A percentile compares a stretch with the other conserved stretches of the same genome.
phyloP scores from a whole-genome alignment of 1,139 yeast species.

The Debaryomyces subglobosus region DNA sequence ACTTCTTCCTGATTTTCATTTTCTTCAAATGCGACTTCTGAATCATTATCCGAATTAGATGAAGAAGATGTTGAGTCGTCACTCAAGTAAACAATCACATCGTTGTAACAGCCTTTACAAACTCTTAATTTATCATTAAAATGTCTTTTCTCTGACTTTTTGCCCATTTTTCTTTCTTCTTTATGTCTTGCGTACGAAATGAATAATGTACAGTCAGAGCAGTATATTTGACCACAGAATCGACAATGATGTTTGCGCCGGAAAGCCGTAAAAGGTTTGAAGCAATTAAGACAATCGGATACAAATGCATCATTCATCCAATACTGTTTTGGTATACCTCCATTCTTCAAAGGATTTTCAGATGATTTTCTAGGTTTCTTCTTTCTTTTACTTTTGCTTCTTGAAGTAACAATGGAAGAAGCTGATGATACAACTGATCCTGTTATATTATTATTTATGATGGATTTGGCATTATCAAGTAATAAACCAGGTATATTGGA shows the following conservation, averaged over 20 bases:
- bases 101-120: slow-evolving; percentile 76
- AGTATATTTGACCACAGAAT: slow-evolving; percentile 93
- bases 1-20: slow-evolving; percentile 7
- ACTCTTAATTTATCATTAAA: slow-evolving; percentile 75
- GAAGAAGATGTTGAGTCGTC: slow-evolving; percentile 54
- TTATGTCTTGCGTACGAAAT: slow-evolving; percentile 74
- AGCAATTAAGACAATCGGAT: slow-evolving; percentile 78
- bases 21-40: slow-evolving; percentile 21
- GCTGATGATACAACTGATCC: slow-evolving; percentile 36
- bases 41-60: slow-evolving; percentile 21
- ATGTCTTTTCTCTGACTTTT: slow-evolving; percentile 27
- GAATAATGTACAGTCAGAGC: slow-evolving; percentile 81
- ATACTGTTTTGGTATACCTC: slow-evolving; percentile 65
- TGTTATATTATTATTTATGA: slow-evolving; percentile 34
- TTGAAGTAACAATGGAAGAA: slow-evolving; percentile 27
- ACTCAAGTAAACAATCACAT: slow-evolving; percentile 65
- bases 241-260: slow-evolving; percentile 94
- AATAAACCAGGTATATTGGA: slow-evolving; percentile 38
- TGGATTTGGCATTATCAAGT: slow-evolving; percentile 43
- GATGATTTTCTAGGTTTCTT: slow-evolving; percentile 41
- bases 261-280: slow-evolving; percentile 72
- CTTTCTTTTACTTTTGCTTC: slow-evolving; percentile 20
- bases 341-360: slow-evolving; percentile 51
- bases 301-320: slow-evolving; percentile 95
- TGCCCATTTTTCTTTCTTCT: slow-evolving; percentile 38